phyloP scores from a whole-genome alignment of 2,329 filamentous ascomycete genomes.

The Ophiostoma triangulosporum region DNA sequence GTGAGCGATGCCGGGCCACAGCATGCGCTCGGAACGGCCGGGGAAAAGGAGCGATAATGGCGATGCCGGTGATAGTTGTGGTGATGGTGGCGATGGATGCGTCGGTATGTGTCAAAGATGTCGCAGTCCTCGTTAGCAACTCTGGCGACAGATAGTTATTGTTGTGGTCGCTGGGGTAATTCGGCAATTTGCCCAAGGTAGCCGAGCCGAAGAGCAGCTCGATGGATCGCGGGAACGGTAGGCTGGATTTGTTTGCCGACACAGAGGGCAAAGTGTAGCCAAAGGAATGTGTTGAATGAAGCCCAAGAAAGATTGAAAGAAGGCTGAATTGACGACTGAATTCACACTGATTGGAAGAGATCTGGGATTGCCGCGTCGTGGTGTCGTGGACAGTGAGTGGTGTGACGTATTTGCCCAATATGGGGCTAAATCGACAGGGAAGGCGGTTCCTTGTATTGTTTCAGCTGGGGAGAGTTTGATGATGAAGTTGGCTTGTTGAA shows the following conservation, averaged over 20 bases:
- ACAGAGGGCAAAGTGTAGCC: not conserved
- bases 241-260: not conserved
- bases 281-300: not conserved
- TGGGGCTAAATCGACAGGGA: not conserved
- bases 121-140: not conserved
- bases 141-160: not conserved
- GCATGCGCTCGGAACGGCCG: not conserved
- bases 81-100: not conserved
- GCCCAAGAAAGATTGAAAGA: not conserved
- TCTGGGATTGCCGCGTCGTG: not conserved
- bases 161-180: not conserved
- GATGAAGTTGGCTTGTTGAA: no score
- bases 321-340: no score
- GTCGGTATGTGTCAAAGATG: not conserved
- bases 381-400: not conserved
- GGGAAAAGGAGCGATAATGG: not conserved
- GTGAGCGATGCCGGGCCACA: not conserved
- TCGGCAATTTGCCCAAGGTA: no score
- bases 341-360: not conserved
- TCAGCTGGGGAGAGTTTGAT: not conserved
- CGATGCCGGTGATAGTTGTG: not conserved
- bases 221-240: not conserved
- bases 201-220: no score
- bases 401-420: not conserved
- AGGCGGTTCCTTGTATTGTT: no score